Evolutionary conservation across 306 rosid genomes (phyloP).

Genomic region (Vicia villosa): DNA sequence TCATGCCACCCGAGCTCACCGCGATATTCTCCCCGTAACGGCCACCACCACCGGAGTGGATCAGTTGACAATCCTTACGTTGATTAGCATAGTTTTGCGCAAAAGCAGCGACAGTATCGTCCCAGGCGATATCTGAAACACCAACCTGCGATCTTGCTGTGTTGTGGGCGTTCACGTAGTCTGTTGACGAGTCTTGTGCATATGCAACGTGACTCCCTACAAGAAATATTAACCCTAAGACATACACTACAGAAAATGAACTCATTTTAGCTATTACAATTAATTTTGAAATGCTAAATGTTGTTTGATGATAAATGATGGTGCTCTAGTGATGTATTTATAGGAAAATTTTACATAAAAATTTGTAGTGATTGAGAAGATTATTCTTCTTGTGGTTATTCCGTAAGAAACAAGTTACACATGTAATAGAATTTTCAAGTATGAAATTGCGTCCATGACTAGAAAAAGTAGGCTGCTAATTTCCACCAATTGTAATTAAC

Average conservation of each 20-base stretch:
- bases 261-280: neutral
- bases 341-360: neutral
- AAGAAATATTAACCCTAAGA: neutral
- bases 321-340: neutral
- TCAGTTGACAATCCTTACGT: constrained; percentile 36
- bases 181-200: constrained; percentile 48
- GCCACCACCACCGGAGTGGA: constrained; percentile 36
- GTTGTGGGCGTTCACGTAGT: constrained; percentile 50
- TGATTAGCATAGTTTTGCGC: constrained; percentile 39
- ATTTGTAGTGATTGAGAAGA: neutral
- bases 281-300: neutral
- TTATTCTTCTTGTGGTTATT: no score
- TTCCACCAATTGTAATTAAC: no score
- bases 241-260: neutral
- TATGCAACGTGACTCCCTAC: neutral
- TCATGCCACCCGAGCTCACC: no score
- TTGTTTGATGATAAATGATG: constrained; percentile 1
- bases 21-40: constrained; percentile 37
- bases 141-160: constrained; percentile 34
- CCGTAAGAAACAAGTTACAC: no score
- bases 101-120: constrained; percentile 26
- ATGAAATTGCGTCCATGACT: no score
- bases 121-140: constrained; percentile 37
- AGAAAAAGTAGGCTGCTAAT: no score
- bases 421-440: no score